Evolutionary conservation across 2,329 filamentous ascomycete species (phyloP).

Genomic region (Apiospora malaysiana): DNA sequence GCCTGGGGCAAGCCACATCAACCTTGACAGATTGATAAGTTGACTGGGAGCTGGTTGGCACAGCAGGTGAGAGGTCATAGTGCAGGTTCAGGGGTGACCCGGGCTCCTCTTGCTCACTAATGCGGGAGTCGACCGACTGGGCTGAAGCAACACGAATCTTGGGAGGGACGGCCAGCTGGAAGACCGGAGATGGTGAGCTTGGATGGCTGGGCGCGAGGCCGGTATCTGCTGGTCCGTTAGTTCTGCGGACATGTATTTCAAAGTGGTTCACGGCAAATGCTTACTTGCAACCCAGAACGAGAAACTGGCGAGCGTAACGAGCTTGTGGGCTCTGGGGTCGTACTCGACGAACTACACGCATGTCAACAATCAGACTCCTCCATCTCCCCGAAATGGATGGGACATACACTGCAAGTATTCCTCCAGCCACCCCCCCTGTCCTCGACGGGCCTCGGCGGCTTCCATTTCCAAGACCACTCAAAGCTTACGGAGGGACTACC

Average conservation of each 20-base stretch:
- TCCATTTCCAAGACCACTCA: constrained; percentile 97
- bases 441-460: constrained; percentile 80
- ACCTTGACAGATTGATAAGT: constrained; percentile 70
- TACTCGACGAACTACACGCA: constrained; percentile 85
- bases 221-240: constrained; percentile 8
- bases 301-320: constrained; percentile 89
- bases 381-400: no score
- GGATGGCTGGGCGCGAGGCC: constrained; percentile 56
- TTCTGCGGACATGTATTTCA: background rate
- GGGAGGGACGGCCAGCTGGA: constrained; percentile 74
- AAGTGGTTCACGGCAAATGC: constrained; percentile 33
- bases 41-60: constrained; percentile 34
- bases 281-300: constrained; percentile 92
- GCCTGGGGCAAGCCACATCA: constrained; percentile 84
- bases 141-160: constrained; percentile 84
- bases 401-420: constrained; percentile 82
- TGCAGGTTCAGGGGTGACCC: constrained; percentile 54
- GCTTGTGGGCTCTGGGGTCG: constrained; percentile 86
- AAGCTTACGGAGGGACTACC: constrained; percentile 87
- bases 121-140: constrained; percentile 83
- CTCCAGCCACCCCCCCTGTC: constrained; percentile 92
- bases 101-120: constrained; percentile 74
- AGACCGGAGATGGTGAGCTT: constrained; percentile 71
- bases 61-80: constrained; percentile 41
- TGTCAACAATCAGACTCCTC: constrained; percentile 34